Percentiles rank a stretch among this genome's conserved stretches.
Conservation (phyloP, 345 rosid genomes). For the Moringa oleifera region DNA sequence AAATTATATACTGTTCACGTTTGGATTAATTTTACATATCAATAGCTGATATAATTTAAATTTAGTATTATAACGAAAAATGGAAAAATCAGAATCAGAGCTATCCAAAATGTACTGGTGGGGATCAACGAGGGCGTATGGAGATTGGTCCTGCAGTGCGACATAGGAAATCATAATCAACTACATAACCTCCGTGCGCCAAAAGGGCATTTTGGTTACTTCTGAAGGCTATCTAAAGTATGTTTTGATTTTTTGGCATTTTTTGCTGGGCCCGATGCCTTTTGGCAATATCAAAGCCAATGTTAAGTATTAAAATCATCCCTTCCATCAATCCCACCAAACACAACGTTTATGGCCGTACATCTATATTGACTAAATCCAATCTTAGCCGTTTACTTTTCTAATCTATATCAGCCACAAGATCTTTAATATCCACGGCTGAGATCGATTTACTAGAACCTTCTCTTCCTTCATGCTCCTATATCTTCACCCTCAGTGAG, state of each 20-base stretch:
- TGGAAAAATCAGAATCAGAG: too few species aligned
- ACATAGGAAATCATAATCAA: neutral
- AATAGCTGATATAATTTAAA: too few species aligned
- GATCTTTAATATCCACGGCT: conserved; percentile 42
- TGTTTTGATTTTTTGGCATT: conserved; percentile 1
- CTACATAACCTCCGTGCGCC: neutral
- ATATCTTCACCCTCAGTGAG: conserved; percentile 14
- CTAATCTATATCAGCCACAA: conserved; percentile 23
- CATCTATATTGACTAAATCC: neutral
- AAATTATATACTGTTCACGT: too few species aligned
- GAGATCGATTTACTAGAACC: conserved; percentile 36
- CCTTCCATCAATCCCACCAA: conserved; percentile 12
- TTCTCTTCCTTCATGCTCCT: conserved; percentile 27
- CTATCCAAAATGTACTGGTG: too few species aligned
- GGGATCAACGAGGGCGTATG: too few species aligned
- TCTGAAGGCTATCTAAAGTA: conserved; percentile 9
- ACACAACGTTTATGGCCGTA: conserved; percentile 17
- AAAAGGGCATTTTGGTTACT: conserved; percentile 12
- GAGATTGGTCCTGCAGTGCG: too few species aligned
- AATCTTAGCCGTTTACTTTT: conserved; percentile 22
- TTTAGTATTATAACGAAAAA: too few species aligned
- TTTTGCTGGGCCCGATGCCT: conserved; percentile 20
- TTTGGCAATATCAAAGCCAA: neutral
- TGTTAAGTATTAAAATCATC: too few species aligned
- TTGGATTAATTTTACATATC: too few species aligned